Conservation (phyloP, 257 asterid species). For the Orobanche coerulescens region DNA sequence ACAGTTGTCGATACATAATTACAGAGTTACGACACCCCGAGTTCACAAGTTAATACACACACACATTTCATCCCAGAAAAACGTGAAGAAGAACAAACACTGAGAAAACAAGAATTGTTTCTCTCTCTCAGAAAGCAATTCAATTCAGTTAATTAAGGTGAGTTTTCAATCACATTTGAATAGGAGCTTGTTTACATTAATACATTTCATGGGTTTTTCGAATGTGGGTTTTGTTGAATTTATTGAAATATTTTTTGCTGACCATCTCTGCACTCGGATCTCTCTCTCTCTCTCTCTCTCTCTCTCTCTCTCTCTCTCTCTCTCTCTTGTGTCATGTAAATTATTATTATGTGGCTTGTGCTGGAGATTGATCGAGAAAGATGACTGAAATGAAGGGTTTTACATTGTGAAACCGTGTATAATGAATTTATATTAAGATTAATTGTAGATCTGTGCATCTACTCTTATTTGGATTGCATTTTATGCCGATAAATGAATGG, state of each 20-base stretch:
- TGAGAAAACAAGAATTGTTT: too few relatives aligned
- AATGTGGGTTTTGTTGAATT: conserved; percentile 20
- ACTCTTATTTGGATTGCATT: background rate
- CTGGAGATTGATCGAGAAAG: background rate
- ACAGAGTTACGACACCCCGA: background rate
- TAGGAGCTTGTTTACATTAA: background rate
- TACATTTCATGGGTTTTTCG: background rate
- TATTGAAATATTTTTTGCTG: conserved; percentile 18
- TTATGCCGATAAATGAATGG: too few relatives aligned
- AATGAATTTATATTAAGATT: background rate
- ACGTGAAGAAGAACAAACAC: too few relatives aligned
- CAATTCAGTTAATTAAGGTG: conserved; percentile 30
- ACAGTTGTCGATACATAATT: conserved; percentile 10
- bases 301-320: too few relatives aligned
- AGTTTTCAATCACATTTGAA: background rate
- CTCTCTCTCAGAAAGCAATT: background rate
- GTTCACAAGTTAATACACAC: background rate
- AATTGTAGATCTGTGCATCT: background rate
- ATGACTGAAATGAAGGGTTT: too few relatives aligned
- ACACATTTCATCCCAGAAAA: too few relatives aligned
- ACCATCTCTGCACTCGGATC: too few relatives aligned
- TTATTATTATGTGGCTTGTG: background rate
- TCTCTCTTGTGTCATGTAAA: too few relatives aligned
- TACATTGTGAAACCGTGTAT: too few relatives aligned
- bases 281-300: too few relatives aligned